Base-by-base conservation (phyloP, 2,329 filamentous ascomycete genomes). In the Karstenula rhodostoma region DNA sequence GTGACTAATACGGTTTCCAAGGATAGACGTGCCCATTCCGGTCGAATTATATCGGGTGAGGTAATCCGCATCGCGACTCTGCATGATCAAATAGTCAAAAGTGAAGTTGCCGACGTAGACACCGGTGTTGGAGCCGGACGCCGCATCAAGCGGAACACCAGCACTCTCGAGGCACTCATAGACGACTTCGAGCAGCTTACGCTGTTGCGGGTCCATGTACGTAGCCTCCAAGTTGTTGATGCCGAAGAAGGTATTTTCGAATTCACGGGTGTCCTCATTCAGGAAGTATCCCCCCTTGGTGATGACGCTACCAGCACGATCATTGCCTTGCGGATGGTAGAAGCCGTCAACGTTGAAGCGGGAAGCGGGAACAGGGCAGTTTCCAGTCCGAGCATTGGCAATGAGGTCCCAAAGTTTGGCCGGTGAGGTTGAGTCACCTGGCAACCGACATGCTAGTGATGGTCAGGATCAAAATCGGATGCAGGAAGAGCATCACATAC, bases 1-100 rank as follows among this genome's bases (percentile, higher is more conserved):
- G 40, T 72, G 65, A 17, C 58, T 63, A 17, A 74, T 58, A 0
- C 71, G 60, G 40, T 72, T 72, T 1, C 75, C 68, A 1, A 79
- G 23, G 55, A 80, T 77, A 4, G 54, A 46, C 1, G 37, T 50
- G 1, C 49, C 37, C 1, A 53, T 65, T 1, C 78, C 78, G 22
- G 58, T 55, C 1, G 61, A 42, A 2, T 42, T 29, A 6, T 29
- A 43, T 0, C 17, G 12, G 2, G 58, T 35, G 22, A 56, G n/a
- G 37, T 65, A 51, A 13, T 64, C 58, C 1, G 60, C 61, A 56
- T 67, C 64, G 25, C 60, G 54, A 49, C 19, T 42, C 58, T 67
- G 60, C 42, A 67, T 64, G 37, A 48, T 54, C 1, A 9, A 56
- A 48, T 71, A 70, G 49, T 71, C 44, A 50, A 64, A 17, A 12